Conservation (phyloP, 2,329 filamentous ascomycete species). For the Pseudohalonectria lignicola region DNA sequence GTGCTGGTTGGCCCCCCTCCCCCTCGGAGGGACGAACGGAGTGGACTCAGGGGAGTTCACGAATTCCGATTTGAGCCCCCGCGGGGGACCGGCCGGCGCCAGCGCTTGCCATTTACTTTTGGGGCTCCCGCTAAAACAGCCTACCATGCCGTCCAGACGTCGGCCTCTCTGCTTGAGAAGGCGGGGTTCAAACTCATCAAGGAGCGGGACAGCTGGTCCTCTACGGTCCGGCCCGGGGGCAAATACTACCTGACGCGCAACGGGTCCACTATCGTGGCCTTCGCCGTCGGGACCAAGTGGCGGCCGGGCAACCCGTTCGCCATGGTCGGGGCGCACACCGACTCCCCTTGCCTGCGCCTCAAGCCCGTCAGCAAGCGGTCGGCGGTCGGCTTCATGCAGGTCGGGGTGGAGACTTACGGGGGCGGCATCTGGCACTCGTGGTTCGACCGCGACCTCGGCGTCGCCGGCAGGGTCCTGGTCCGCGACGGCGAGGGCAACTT, state of each 20-base stretch:
- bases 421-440: slow-evolving; percentile 96
- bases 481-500: slow-evolving; percentile 63
- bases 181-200: slow-evolving; percentile 83
- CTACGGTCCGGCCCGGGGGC: slow-evolving; percentile 68
- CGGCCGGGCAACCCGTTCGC: slow-evolving; percentile 80
- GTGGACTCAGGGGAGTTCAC: too few species aligned
- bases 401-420: slow-evolving; percentile 94
- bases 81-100: too few species aligned
- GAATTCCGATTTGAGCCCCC: too few species aligned
- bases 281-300: slow-evolving; percentile 86
- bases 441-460: slow-evolving; percentile 91
- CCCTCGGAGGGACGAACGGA: too few species aligned
- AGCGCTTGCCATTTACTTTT: background rate
- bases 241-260: slow-evolving; percentile 97
- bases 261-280: slow-evolving; percentile 82
- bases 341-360: slow-evolving; percentile 82
- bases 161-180: slow-evolving; percentile 63
- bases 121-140: too few species aligned
- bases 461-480: slow-evolving; percentile 82
- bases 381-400: slow-evolving; percentile 78
- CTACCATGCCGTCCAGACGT: slow-evolving; percentile 82
- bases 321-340: slow-evolving; percentile 93
- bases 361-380: slow-evolving; percentile 87
- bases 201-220: slow-evolving; percentile 84
- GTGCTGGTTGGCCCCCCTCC: too few species aligned